Base-by-base conservation (phyloP, 768 basidiomycete species). In the Lepiota brunneoincarnata region DNA sequence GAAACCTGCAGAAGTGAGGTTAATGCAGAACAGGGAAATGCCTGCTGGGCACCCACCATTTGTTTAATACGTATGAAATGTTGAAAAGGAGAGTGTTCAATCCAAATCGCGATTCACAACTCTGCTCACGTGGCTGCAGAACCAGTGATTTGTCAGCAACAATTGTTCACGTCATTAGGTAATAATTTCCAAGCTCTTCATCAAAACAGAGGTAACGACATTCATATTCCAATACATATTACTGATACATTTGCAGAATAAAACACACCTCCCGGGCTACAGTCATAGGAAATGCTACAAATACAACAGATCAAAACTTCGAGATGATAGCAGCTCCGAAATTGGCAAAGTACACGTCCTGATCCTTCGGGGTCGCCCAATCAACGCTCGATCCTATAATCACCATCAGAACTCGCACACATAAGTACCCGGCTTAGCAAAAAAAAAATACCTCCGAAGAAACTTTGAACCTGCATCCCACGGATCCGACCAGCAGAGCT, bases 391-490 rank as follows among this genome's bases (percentile, higher is more conserved):
- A 72, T 54, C 86, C 81, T 78, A 63, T 18, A 4, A 44, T 18
- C 20, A 20, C 7, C 28, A 12, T 26, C 10, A 47, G 36, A 4
- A 41, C 53, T 28, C 39, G 50, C 10, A 26, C 18, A 9, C 31
- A 31, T 9, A 28, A 51, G 31, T 28, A 9, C 9, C 34, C 38
- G 14, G 7, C 18, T 41, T 26, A 24, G 18, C 18, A n/a, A 4
- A 21, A n/a, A 9, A 9, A 17, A 28, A 14, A 14, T 58, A 76
- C 81, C 83, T 41, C 84, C 85, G 58, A 88, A 87, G 76, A 87
- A 87, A 20, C 83, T 83, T 68, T 87, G 82, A 70, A 81, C 75
- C 64, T 79, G 78, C 44, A 85, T 77, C 20, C 86, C 86, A 42
- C 79, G 74, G 61, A 87, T 75, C 52, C 73, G 73, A 28, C 79